Evolutionary conservation across 345 rosid genomes (phyloP), one percentile per base, ranked within the genome.

Genomic region (Lagerstroemia speciosa): DNA sequence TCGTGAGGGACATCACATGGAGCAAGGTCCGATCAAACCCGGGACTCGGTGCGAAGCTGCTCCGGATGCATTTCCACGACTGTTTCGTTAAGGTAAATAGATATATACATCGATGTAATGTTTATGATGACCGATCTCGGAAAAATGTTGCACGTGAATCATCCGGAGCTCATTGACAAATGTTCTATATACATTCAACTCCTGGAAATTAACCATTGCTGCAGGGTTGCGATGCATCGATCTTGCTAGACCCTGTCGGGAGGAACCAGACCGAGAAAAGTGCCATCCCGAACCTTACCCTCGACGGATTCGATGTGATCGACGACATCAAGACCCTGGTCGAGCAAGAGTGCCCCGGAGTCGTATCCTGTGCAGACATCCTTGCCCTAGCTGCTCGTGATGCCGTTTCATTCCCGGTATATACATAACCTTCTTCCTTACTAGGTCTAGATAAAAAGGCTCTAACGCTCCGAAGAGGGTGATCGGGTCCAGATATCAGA

Each of bases 141-240:
- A 38, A 38, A 14, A 38, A 38, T 5, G 7, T 38, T 38, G 43
- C 43, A 7, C 43, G 7, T 38, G 43, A 14, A 38, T 5, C 12
- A 1, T 38, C 2, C 43, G n/a, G n/a, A n/a, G n/a, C n/a, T n/a
- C n/a, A n/a, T n/a, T n/a, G n/a, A n/a, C n/a, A n/a, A n/a, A n/a
- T n/a, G n/a, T n/a, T n/a, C 43, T 14, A 38, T 38, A 8, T 38
- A 38, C 12, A 38, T 38, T 38, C 43, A 38, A 38, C 43, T 37
- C 40, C 40, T 37, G 40, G 9, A 37, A 37, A 37, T n/a, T n/a
- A n/a, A n/a, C n/a, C 40, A 37, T 62, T 32, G 12, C 3, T 62
- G 12, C 65, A 87, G 88, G 90, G 96, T 20, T 89, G 96, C 8
- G 90, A 87, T 8, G 92, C 81, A 19, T 89, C 96, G 0, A 43